Evolutionary conservation across 2,329 filamentous ascomycete species (phyloP).

Genomic region (Mycogone perniciosa): DNA sequence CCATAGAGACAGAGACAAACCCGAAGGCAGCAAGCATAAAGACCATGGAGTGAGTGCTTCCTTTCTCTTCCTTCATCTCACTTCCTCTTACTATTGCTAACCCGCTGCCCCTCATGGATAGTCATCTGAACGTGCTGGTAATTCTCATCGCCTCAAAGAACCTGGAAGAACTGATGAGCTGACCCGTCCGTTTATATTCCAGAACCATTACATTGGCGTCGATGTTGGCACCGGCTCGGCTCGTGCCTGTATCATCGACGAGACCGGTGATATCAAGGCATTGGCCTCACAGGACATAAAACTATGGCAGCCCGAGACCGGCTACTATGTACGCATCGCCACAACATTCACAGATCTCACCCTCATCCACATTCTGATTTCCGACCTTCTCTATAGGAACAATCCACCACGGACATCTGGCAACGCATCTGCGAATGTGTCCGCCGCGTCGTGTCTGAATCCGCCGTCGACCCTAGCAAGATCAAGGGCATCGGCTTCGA

Average conservation of each 20-base stretch:
- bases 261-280: conserved; percentile 78
- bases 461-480: conserved; percentile 65
- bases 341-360: neutral
- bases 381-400: conserved; percentile 52
- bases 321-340: conserved; percentile 58
- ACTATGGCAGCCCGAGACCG: conserved; percentile 70
- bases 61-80: conserved; percentile 8
- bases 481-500: conserved; percentile 95
- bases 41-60: conserved; percentile 31
- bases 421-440: conserved; percentile 86
- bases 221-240: conserved; percentile 96
- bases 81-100: conserved; percentile 16
- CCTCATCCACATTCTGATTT: neutral
- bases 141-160: neutral
- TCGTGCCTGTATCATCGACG: conserved; percentile 90
- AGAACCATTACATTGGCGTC: conserved; percentile 71
- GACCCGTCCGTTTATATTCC: neutral
- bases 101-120: conserved; percentile 21
- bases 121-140: conserved; percentile 30
- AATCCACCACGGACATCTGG: conserved; percentile 98
- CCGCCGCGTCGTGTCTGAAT: conserved; percentile 72
- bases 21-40: conserved; percentile 34
- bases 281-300: conserved; percentile 70
- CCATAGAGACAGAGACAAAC: conserved; percentile 8
- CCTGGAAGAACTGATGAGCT: neutral